phyloP scores from a whole-genome alignment of 2,329 filamentous ascomycete genomes.

The Cryphonectria japonica region DNA sequence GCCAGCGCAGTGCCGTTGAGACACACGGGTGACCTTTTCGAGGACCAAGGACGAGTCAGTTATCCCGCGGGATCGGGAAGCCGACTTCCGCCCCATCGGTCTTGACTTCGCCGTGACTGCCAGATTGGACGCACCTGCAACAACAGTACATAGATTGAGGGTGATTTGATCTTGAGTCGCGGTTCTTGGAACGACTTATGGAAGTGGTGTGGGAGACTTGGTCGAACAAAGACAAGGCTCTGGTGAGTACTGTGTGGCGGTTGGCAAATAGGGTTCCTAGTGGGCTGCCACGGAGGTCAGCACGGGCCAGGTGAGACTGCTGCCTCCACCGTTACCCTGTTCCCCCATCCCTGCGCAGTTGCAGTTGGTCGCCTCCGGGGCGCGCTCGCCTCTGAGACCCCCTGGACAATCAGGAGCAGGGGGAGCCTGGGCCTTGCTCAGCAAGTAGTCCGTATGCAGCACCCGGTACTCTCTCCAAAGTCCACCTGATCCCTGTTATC shows the following conservation, averaged over 20 bases:
- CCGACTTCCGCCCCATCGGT: conserved; percentile 10
- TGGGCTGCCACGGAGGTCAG: conserved; percentile 3
- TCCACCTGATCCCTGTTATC: conserved; percentile 14
- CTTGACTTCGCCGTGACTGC: neutral
- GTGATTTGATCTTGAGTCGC: conserved; percentile 18
- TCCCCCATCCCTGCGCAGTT: conserved; percentile 23
- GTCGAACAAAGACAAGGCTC: conserved; percentile 15
- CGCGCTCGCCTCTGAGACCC: conserved; percentile 22
- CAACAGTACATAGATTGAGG: neutral
- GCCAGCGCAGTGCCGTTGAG: conserved; percentile 4
- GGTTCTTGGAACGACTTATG: neutral
- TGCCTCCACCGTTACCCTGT: neutral
- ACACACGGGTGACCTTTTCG: conserved; percentile 7
- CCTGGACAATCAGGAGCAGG: conserved; percentile 20
- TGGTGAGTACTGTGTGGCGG: neutral
- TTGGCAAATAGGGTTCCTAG: neutral
- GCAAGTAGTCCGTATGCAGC: conserved; percentile 7
- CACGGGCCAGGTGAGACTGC: conserved; percentile 11
- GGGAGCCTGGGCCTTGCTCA: conserved; percentile 9
- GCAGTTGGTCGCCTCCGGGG: conserved; percentile 19
- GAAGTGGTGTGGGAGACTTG: conserved; percentile 13
- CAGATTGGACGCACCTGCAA: conserved; percentile 1
- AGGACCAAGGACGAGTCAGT: conserved; percentile 17
- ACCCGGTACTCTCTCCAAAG: conserved; percentile 5
- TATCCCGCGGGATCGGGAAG: conserved; percentile 15